A percentile compares a stretch with the other conserved stretches of the same genome.
phyloP scores from a whole-genome alignment of 2,329 filamentous ascomycete species.

The Harringtonia aguacate region DNA sequence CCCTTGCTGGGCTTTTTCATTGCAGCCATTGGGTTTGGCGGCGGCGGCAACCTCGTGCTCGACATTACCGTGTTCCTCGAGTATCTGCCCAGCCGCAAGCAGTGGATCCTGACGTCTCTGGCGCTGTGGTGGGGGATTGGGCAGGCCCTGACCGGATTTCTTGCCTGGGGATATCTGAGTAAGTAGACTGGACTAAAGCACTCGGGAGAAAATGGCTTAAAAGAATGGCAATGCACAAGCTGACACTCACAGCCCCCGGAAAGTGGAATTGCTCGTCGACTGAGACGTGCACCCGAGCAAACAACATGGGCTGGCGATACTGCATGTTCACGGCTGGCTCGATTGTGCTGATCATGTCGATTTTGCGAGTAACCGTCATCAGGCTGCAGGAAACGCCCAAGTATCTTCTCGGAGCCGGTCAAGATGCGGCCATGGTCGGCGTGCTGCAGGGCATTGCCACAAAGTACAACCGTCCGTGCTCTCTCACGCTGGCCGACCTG shows the following conservation, averaged over 20 bases:
- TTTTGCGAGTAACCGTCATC: conserved; percentile 43
- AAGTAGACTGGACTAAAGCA: too few species aligned
- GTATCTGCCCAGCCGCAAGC: conserved; percentile 37
- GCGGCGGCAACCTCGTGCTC: conserved; percentile 51
- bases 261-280: conserved; percentile 30
- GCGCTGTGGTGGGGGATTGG: conserved; percentile 43
- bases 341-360: conserved; percentile 36
- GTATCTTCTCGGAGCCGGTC: conserved; percentile 41
- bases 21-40: conserved; percentile 51
- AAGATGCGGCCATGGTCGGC: conserved; percentile 38
- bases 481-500: conserved; percentile 33
- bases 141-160: conserved; percentile 33
- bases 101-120: conserved; percentile 57
- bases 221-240: too few species aligned
- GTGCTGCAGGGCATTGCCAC: conserved; percentile 26
- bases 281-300: conserved; percentile 35
- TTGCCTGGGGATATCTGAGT: conserved; percentile 40
- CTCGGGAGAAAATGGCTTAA: too few species aligned
- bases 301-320: conserved; percentile 41
- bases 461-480: conserved; percentile 27
- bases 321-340: conserved; percentile 35
- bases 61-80: conserved; percentile 44
- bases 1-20: conserved; percentile 52
- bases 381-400: conserved; percentile 49
- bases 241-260: too few species aligned